Evolutionary conservation across 192 early-diverging fungal species (phyloP).

Genomic region (Cetraspora pellucida): DNA sequence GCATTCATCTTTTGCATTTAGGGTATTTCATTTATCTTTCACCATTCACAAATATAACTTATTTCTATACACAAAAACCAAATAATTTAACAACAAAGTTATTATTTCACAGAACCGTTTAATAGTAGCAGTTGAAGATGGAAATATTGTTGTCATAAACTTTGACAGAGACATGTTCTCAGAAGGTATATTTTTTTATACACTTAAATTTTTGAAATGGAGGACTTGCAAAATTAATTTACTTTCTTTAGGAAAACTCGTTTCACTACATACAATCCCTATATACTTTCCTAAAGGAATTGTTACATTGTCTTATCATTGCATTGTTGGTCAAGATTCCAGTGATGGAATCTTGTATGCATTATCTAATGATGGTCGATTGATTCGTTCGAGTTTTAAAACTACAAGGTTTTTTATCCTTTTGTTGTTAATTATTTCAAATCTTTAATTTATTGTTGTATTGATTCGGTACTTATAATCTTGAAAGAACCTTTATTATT

Average conservation of each 20-base stretch:
- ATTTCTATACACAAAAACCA: too few species aligned
- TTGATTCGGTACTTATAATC: background rate
- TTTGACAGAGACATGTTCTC: conserved; percentile 12
- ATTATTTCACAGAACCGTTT: conserved; percentile 21
- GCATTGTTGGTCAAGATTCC: background rate
- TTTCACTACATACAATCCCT: conserved; percentile 11
- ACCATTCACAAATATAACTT: background rate
- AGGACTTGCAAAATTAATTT: background rate
- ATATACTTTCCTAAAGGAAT: conserved; percentile 19
- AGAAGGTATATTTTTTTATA: background rate
- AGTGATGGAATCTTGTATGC: conserved; percentile 22
- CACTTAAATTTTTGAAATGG: background rate
- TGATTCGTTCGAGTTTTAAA: conserved; percentile 6
- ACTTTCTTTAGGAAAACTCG: conserved; percentile 16
- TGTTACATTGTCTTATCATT: conserved; percentile 2
- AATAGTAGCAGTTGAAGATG: conserved; percentile 12
- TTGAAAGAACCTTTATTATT: background rate
- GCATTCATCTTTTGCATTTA: conserved; percentile 15
- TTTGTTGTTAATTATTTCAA: background rate
- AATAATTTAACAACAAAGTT: too few species aligned
- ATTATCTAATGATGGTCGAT: conserved; percentile 8
- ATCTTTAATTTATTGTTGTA: background rate
- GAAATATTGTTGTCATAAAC: conserved; percentile 13
- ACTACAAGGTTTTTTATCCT: background rate
- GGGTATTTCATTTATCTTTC: background rate